Conservation (phyloP, 2,329 filamentous ascomycete genomes). For the Botryosphaeria agaves region DNA sequence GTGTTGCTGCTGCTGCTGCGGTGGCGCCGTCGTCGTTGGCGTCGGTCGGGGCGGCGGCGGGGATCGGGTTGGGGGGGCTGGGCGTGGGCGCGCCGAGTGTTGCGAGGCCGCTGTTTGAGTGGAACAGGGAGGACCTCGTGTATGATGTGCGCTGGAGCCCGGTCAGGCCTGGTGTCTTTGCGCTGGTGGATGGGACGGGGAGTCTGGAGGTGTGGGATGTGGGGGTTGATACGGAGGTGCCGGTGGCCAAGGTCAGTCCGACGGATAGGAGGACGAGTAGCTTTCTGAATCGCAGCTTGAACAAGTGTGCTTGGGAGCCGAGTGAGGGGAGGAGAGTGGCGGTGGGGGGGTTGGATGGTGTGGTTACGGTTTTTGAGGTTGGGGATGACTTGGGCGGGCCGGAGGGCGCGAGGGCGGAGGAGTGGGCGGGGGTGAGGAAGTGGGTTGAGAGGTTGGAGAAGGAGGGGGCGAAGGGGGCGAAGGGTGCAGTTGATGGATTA, state of each 20-base stretch:
- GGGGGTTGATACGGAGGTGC: conserved; percentile 81
- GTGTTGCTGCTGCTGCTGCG: conserved; percentile 37
- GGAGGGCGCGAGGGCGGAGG: conserved; percentile 67
- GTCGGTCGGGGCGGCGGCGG: conserved; percentile 25
- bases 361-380: conserved; percentile 86
- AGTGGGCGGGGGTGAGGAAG: conserved; percentile 89
- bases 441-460: conserved; percentile 65
- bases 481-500: neutral
- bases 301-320: conserved; percentile 88
- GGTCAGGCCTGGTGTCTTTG: conserved; percentile 84
- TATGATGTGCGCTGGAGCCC: conserved; percentile 96
- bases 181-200: conserved; percentile 82
- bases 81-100: conserved; percentile 21
- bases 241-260: conserved; percentile 51
- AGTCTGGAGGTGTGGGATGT: conserved; percentile 92
- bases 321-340: conserved; percentile 75
- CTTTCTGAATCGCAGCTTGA: conserved; percentile 70
- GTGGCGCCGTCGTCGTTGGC: no score
- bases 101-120: conserved; percentile 65
- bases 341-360: conserved; percentile 80
- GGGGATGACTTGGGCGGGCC: conserved; percentile 66
- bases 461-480: conserved; percentile 64
- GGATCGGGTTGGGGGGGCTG: no score
- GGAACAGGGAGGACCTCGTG: conserved; percentile 86
- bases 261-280: conserved; percentile 27